Conservation (phyloP, 371 early-diverging fungal genomes). For the Paramicrosporidium saccamoebae region DNA sequence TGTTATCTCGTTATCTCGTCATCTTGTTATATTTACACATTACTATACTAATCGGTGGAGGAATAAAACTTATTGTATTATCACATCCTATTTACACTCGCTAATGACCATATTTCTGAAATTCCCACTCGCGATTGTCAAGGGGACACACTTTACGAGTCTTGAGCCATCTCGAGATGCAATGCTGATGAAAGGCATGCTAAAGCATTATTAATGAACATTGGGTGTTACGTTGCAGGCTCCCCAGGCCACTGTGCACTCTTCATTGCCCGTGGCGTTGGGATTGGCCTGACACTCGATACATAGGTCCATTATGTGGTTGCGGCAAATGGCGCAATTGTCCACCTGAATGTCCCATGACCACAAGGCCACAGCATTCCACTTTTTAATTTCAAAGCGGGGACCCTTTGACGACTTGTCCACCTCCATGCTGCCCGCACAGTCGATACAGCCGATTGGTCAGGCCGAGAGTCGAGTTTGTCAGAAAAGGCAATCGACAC, state of each 20-base stretch:
- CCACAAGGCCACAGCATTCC: constrained; percentile 94
- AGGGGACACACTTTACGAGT: constrained; percentile 93
- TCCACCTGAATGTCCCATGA: constrained; percentile 97
- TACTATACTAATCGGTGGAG: no score
- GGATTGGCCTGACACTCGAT: constrained; percentile 92
- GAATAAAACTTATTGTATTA: no score
- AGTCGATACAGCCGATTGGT: no score
- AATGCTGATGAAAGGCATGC: constrained; percentile 99
- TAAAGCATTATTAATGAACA: constrained; percentile 2
- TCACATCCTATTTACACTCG: constrained; percentile 1
- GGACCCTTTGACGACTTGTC: no score
- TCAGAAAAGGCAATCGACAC: no score
- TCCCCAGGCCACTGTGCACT: constrained; percentile 97
- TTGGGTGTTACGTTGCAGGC: constrained; percentile 50
- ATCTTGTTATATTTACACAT: no score
- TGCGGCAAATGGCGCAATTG: constrained; percentile 98
- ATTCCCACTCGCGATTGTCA: constrained; percentile 97
- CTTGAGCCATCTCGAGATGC: constrained; percentile 95
- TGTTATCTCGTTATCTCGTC: no score
- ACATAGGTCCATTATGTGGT: constrained; percentile 99
- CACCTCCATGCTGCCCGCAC: no score
- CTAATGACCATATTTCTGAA: constrained; percentile 42
- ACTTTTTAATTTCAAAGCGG: constrained; percentile 13
- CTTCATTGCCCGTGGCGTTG: constrained; percentile 57
- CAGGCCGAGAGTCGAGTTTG: no score